Evolutionary conservation across 805 yeast genomes (phyloP).

Genomic region (Metschnikowia peoriensis): DNA sequence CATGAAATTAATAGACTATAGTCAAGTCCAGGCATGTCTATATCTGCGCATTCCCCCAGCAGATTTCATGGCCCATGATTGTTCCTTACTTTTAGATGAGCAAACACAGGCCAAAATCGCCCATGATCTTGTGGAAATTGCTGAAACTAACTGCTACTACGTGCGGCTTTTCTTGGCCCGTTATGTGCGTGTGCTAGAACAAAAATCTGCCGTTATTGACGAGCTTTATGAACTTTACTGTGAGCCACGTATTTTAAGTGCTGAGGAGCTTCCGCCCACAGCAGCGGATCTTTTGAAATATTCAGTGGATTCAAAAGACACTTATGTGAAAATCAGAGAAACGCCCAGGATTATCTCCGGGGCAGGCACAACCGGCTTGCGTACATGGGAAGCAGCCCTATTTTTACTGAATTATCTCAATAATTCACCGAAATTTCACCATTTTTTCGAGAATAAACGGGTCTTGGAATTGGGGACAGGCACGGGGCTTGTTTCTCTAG

Average conservation of each 20-base stretch:
- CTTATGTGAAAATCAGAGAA: conserved; percentile 45
- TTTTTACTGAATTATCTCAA: conserved; percentile 55
- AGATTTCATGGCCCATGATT: conserved; percentile 18
- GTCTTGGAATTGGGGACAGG: conserved; percentile 85
- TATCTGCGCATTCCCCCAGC: conserved; percentile 20
- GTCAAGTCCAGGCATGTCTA: conserved; percentile 15
- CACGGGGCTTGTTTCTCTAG: conserved; percentile 74
- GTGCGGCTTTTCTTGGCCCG: conserved; percentile 44
- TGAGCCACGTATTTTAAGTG: conserved; percentile 28
- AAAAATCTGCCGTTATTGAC: conserved; percentile 30
- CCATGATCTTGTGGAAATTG: conserved; percentile 19
- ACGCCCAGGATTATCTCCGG: conserved; percentile 66
- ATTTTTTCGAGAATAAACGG: conserved; percentile 21
- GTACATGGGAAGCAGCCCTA: conserved; percentile 94
- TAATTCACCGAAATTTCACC: neutral
- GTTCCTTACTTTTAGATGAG: conserved; percentile 10
- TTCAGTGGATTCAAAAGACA: conserved; percentile 19
- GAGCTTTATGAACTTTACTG: conserved; percentile 44
- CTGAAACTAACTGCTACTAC: conserved; percentile 49
- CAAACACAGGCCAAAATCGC: conserved; percentile 23
- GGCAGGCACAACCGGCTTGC: conserved; percentile 78
- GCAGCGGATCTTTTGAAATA: conserved; percentile 38
- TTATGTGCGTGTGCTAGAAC: conserved; percentile 37
- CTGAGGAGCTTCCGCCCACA: conserved; percentile 35
- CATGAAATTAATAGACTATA: conserved; percentile 2